Evolutionary conservation across 2,329 filamentous ascomycete genomes (phyloP), one percentile per base, ranked within the genome.

Genomic region (Plectosphaerella cucumerina): DNA sequence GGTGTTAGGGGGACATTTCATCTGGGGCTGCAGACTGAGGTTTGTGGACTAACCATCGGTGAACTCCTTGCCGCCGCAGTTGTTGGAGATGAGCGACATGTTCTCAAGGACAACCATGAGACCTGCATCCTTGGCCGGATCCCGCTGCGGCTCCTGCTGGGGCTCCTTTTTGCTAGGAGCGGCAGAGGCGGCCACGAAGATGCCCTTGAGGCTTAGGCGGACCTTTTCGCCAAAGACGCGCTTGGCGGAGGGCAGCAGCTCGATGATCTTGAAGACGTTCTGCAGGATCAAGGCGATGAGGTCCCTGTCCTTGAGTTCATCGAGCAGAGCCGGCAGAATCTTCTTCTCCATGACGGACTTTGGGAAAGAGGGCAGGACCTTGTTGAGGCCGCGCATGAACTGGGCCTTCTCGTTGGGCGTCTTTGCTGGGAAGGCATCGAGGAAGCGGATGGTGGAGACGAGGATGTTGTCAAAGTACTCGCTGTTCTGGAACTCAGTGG

Each of bases 391-490:
- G 50, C 90, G 84, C 80, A 99, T 82, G 65, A 99, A 99, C 52
- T 91, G 86, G 6, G 87, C 80, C 66, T 99, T 99, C 64, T 99
- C 94, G 55, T 84, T 89, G 0, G 89, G 80, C 1, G 91, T 96
- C 72, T 99, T 99, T 33, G 90, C 89, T 0, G 94, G 93, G 53
- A 99, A 83, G 0, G 86, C 82, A 60, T 99, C 94, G 22, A 99
- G 75, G 63, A 99, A 99, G 12, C 94, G 89, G 55, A 99, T 96
- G 0, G 94, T 97, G 0, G 92, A 96, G 20, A 99, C 90, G 5
- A 99, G 77, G 44, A 97, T 89, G 62, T 97, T 99, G 70, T 99
- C 91, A 65, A 99, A 99, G 65, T 95, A 99, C 58, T 90, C 86
- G 62, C 91, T 95, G 67, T 97, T 84, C 64, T 99, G 94, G 59